Evolutionary conservation across 257 asterid species (phyloP).

Genomic region (Rehmannia glutinosa): DNA sequence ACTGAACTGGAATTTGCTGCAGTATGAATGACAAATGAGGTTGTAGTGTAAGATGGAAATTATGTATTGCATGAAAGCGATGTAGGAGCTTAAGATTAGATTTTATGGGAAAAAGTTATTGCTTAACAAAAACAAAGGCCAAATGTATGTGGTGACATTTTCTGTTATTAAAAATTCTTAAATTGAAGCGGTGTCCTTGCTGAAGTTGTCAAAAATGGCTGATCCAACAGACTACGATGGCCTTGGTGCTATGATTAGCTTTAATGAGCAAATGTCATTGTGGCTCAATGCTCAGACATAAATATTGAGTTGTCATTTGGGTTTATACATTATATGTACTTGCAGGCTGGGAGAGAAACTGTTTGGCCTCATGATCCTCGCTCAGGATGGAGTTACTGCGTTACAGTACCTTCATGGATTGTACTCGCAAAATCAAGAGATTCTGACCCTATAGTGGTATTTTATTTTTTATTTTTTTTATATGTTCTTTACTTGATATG

Average conservation of each 20-base stretch:
- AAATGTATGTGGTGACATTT: background rate
- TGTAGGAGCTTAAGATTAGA: background rate
- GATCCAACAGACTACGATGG: background rate
- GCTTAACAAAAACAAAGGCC: background rate
- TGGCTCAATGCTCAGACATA: slow-evolving; percentile 6
- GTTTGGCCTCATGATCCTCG: slow-evolving; percentile 96
- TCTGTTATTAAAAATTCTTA: background rate
- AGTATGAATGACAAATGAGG: background rate
- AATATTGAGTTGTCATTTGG: slow-evolving; percentile 4
- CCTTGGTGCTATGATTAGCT: slow-evolving; percentile 9
- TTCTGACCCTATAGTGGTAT: slow-evolving; percentile 96
- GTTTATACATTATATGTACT: slow-evolving; percentile 18
- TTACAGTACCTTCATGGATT: slow-evolving; percentile 92
- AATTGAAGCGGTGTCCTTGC: slow-evolving; percentile 13
- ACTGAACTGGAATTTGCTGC: slow-evolving; percentile 2
- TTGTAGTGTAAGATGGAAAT: background rate
- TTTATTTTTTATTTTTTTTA: slow-evolving; percentile 20
- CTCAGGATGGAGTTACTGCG: slow-evolving; percentile 96
- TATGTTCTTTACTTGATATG: slow-evolving; percentile 19
- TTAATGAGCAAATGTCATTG: background rate
- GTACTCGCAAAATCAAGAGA: slow-evolving; percentile 89
- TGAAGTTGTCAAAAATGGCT: slow-evolving; percentile 9
- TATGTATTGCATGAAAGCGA: background rate
- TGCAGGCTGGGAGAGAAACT: slow-evolving; percentile 83
- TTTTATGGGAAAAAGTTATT: background rate